phyloP scores from a whole-genome alignment of 352 stramenopile species.

The Thraustochytrium sp. region DNA sequence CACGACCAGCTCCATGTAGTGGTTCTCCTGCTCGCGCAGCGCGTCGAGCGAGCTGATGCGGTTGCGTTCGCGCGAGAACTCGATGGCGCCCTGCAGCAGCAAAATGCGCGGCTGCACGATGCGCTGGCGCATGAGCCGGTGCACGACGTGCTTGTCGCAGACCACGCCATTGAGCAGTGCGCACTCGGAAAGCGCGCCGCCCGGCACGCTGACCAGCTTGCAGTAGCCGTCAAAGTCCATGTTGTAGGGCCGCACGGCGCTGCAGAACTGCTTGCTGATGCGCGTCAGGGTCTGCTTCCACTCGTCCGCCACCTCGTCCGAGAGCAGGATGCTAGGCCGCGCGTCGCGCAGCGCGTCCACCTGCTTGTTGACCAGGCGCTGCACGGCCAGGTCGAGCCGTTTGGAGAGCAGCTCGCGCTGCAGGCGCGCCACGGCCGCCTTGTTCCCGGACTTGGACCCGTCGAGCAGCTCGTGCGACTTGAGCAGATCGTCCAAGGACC shows the following conservation, averaged over 20 bases:
- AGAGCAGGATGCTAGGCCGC: conserved; percentile 37
- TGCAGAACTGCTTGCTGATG: conserved; percentile 19
- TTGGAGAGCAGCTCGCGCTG: conserved; percentile 7
- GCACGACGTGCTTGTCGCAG: conserved; percentile 89
- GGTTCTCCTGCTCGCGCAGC: conserved; percentile 89
- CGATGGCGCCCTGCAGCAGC: conserved; percentile 87
- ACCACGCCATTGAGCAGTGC: conserved; percentile 88
- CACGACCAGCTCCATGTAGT: conserved; percentile 93
- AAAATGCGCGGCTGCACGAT: conserved; percentile 94
- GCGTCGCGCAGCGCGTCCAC: background rate
- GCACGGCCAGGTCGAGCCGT: background rate
- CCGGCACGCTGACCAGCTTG: conserved; percentile 70
- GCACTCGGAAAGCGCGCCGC: conserved; percentile 73
- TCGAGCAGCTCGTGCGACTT: background rate
- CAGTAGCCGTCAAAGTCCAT: conserved; percentile 67
- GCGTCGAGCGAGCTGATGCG: conserved; percentile 88
- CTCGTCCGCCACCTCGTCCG: background rate
- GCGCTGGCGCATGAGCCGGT: conserved; percentile 89
- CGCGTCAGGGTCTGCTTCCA: background rate
- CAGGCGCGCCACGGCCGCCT: background rate
- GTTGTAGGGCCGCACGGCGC: conserved; percentile 22
- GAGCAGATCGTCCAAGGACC: background rate
- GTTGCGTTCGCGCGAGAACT: conserved; percentile 84
- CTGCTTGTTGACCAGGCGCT: background rate
- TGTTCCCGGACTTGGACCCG: background rate